Base-by-base conservation (phyloP, 116 monocot genomes). In the Cymodocea nodosa region DNA sequence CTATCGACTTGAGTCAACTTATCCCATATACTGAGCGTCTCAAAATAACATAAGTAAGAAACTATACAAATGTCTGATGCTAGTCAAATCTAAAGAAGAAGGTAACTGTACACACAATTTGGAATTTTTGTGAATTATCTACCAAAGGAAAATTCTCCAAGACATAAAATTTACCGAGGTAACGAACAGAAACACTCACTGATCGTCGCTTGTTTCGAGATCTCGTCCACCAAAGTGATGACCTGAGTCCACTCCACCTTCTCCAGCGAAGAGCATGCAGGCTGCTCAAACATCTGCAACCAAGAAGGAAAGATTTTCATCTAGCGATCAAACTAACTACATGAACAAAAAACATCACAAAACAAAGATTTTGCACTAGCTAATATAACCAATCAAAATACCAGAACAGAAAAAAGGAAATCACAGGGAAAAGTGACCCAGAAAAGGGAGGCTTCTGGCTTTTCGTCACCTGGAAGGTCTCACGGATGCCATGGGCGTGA, bases 191-290 rank as follows among this genome's bases (percentile, higher is more conserved):
- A 4, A 15, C 67, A 22, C 69, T 23, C 67, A 94, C 94, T 73
- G 5, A 80, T 70, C 3, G 94, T 94, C 5, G 94, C 94, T 65
- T 89, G 84, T 65, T 87, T 94, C 51, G 87, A 89, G 63, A 94
- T 60, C 20, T 84, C 79, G 12, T 87, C 84, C 0, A 80, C 87
- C 25, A 83, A 23, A 66, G 87, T 94, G 56, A 65, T 71, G 49
- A 89, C 94, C 61, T 85, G 70, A 6, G 82, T 72, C 90, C 94
- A 90, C n/a, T 83, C 84, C 75, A 75, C 77, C 79, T 85, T 89
- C 19, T 80, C 84, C 4, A 84, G 67, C 30, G 78, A 70, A 20
- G 80, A 71, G 10, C 56, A 63, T 0, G 81, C 84, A 0, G 83
- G 65, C 37, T 57, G 50, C 13, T 84, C 94, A 34, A 94, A 62